Conservation (phyloP, 768 basidiomycete species). For the Boletus speciosus region DNA sequence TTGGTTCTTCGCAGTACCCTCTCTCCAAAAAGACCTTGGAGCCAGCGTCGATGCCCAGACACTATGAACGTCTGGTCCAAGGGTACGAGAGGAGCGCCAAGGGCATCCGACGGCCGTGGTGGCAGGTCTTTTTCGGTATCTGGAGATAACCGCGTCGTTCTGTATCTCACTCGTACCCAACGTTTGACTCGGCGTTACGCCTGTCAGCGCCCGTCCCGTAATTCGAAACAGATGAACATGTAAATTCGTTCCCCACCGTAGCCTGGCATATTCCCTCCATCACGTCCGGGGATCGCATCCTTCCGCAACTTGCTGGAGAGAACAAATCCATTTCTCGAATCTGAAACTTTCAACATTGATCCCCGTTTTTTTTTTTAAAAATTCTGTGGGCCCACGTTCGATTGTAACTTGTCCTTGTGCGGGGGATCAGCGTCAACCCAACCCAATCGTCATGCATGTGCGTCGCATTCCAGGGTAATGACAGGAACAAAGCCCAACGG, state of each 20-base stretch:
- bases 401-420: background rate
- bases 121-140: conserved; percentile 78
- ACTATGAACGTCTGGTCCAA: conserved; percentile 71
- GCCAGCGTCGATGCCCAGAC: conserved; percentile 67
- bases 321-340: background rate
- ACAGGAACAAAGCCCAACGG: background rate
- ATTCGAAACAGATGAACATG: conserved; percentile 3
- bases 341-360: background rate
- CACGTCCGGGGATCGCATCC: background rate
- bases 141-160: conserved; percentile 40
- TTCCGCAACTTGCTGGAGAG: background rate
- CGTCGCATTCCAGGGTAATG: background rate
- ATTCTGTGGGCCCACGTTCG: background rate
- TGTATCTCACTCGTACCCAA: background rate
- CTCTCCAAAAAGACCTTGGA: conserved; percentile 59
- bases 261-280: background rate
- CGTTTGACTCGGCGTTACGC: background rate
- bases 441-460: background rate
- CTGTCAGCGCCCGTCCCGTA: background rate
- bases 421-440: conserved; percentile 4
- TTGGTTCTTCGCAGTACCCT: conserved; percentile 48
- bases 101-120: conserved; percentile 78
- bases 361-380: background rate
- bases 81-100: conserved; percentile 71
- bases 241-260: background rate